Percentiles rank a stretch among this genome's conserved stretches.
Evolutionary conservation across 345 rosid genomes (phyloP).

Genomic region (Lenwebbia sp.): DNA sequence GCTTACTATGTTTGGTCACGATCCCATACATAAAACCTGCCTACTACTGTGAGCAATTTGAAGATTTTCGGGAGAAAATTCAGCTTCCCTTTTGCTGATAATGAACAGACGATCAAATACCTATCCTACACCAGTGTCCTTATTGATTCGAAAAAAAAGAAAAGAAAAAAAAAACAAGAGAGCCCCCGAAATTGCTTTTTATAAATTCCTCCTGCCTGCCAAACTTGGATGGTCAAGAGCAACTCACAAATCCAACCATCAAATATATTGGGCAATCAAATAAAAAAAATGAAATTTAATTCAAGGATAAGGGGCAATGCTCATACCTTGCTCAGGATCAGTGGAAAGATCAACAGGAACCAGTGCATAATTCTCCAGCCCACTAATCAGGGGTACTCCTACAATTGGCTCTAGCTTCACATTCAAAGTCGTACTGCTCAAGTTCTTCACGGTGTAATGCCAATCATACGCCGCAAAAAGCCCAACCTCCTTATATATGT

Average conservation of each 20-base stretch:
- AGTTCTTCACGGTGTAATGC: constrained; percentile 44
- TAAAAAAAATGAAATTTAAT: not conserved
- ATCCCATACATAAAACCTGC: not conserved
- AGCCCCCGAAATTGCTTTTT: not conserved
- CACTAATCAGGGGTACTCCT: constrained; percentile 64
- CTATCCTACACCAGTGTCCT: not conserved
- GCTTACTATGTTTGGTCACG: not conserved
- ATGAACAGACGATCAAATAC: not conserved
- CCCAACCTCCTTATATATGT: constrained; percentile 56
- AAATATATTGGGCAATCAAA: not conserved
- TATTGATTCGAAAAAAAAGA: not conserved
- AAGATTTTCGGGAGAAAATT: not conserved
- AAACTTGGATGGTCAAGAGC: not conserved
- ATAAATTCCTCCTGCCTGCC: not conserved
- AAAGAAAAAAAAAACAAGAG: not conserved
- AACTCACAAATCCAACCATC: not conserved
- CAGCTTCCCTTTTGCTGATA: not conserved
- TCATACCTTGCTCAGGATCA: constrained; percentile 66
- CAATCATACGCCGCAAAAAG: constrained; percentile 49
- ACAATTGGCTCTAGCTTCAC: constrained; percentile 47
- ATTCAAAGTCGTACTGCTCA: constrained; percentile 42
- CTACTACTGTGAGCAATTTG: not conserved
- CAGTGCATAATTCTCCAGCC: constrained; percentile 86
- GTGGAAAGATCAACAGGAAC: constrained; percentile 80
- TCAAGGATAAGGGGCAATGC: not conserved